Evolutionary conservation across 2,329 filamentous ascomycete species (phyloP).

Genomic region (Fusarium agapanthi): DNA sequence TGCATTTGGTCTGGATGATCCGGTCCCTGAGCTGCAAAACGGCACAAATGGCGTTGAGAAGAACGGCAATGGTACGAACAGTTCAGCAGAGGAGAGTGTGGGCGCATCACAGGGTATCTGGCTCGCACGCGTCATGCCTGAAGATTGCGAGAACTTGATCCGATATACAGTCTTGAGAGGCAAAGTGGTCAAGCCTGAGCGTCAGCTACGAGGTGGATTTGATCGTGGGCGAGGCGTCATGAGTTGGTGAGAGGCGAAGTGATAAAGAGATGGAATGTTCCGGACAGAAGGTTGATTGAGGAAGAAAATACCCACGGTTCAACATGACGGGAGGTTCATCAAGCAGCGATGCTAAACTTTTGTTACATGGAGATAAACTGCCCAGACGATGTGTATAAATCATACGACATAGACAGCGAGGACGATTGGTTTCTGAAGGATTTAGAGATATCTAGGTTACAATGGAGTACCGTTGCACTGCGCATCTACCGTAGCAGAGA

Average conservation of each 20-base stretch:
- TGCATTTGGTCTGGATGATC: constrained; percentile 63
- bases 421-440: background rate
- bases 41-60: constrained; percentile 40
- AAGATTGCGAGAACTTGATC: constrained; percentile 93
- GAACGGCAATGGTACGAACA: constrained; percentile 16
- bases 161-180: constrained; percentile 90
- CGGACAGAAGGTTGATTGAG: background rate
- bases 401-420: background rate
- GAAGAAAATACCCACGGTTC: constrained; percentile 2
- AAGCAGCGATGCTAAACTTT: background rate
- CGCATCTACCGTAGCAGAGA: background rate
- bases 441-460: background rate
- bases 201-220: constrained; percentile 89
- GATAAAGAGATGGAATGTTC: background rate
- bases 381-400: constrained; percentile 1
- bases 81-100: constrained; percentile 47
- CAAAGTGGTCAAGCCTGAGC: constrained; percentile 89
- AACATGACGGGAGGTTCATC: background rate
- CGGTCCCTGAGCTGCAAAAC: constrained; percentile 41
- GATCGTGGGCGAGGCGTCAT: constrained; percentile 81
- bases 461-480: background rate
- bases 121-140: constrained; percentile 83
- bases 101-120: constrained; percentile 91
- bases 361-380: background rate
- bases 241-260: constrained; percentile 77